A percentile compares a stretch with the other conserved stretches of the same genome.
Conservation (phyloP, 345 rosid genomes). For the Rhizophora apiculata region DNA sequence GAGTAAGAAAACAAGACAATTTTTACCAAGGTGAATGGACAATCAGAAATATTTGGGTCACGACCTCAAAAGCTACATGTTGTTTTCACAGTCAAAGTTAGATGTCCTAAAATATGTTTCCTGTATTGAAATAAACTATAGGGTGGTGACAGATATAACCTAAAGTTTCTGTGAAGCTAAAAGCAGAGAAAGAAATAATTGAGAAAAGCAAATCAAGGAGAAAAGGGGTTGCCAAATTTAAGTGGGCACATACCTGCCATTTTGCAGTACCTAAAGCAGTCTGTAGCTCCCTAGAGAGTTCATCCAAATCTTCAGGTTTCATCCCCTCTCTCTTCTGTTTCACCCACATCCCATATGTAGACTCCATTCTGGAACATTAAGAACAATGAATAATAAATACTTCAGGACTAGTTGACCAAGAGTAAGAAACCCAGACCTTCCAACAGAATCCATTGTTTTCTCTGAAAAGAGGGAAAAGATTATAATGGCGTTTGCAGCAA, state of each 20-base stretch:
- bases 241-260: constrained; percentile 62
- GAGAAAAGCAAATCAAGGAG: background rate
- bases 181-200: too few species aligned
- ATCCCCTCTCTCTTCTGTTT: constrained; percentile 51
- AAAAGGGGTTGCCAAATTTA: background rate
- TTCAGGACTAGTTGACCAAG: background rate
- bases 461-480: too few species aligned
- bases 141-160: too few species aligned
- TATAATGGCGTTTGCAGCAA: too few species aligned
- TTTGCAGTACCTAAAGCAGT: constrained; percentile 86
- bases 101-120: too few species aligned
- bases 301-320: constrained; percentile 34
- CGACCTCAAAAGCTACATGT: background rate
- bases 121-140: too few species aligned
- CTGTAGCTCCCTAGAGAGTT: constrained; percentile 66
- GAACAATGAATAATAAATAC: background rate
- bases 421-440: background rate
- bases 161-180: too few species aligned
- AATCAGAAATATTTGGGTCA: background rate
- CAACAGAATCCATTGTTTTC: too few species aligned
- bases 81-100: too few species aligned
- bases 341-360: constrained; percentile 66
- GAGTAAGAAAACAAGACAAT: background rate
- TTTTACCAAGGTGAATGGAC: background rate
- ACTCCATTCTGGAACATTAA: constrained; percentile 69